These are phyloP conservation scores for Aspergillus hiratsukae DNA, from an alignment of 2,329 filamentous ascomycete genomes.

Conservation along the genomic window DNA sequence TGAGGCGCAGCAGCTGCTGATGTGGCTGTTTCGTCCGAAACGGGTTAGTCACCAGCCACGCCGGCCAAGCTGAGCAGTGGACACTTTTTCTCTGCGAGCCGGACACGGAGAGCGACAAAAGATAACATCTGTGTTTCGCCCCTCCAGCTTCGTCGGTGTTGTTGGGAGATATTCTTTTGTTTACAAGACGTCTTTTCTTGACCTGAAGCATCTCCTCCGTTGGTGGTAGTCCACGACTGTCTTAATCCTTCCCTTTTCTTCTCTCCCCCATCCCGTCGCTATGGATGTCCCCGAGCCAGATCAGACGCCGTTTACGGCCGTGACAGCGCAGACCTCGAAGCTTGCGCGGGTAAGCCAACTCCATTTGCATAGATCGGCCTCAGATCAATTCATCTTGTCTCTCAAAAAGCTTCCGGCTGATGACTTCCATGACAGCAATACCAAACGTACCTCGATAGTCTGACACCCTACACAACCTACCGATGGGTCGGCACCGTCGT, in stretches of 20 bases:
- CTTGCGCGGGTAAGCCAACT: constrained; percentile 37
- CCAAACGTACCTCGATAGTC: constrained; percentile 89
- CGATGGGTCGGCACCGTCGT: constrained; percentile 82
- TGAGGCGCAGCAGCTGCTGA: constrained; percentile 10
- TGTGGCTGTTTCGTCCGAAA: constrained; percentile 18
- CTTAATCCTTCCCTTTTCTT: constrained; percentile 1
- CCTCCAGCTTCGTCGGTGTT: neutral
- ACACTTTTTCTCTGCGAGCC: constrained; percentile 29
- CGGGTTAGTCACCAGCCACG: constrained; percentile 5
- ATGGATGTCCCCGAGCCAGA: constrained; percentile 90
- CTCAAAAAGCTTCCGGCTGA: neutral
- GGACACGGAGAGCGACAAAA: neutral
- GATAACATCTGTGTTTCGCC: neutral
- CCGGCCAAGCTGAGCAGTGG: constrained; percentile 23
- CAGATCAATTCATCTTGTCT: neutral
- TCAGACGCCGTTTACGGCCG: constrained; percentile 84
- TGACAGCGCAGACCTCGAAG: constrained; percentile 70
- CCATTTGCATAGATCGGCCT: neutral
- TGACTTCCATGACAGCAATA: constrained; percentile 61
- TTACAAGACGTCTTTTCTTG: neutral
- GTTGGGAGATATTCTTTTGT: neutral
- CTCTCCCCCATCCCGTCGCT: constrained; percentile 14
- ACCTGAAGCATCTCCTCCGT: neutral
- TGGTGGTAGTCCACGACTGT: neutral
- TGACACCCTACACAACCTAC: constrained; percentile 82